Evolutionary conservation across 116 monocot genomes (phyloP).

Genomic region (Zostera marina): DNA sequence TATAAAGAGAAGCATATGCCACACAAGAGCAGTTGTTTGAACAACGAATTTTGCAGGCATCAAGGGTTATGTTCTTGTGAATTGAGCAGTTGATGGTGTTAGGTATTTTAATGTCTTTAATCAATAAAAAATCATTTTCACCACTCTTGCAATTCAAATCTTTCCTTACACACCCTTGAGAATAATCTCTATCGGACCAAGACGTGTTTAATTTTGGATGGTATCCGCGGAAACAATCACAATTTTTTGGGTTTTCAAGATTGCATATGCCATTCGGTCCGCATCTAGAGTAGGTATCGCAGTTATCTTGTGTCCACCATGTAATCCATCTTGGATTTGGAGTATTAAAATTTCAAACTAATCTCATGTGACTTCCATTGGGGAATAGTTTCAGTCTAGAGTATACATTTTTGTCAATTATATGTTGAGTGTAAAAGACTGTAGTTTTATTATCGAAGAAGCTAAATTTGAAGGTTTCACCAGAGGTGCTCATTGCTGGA

Average conservation of each 20-base stretch:
- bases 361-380: too few relatives aligned
- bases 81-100: not conserved
- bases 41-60: constrained; percentile 7
- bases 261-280: too few relatives aligned
- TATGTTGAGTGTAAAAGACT: not conserved
- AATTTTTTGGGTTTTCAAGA: too few relatives aligned
- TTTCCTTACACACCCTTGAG: too few relatives aligned
- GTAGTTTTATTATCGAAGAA: not conserved
- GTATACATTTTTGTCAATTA: not conserved
- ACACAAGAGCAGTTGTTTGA: constrained; percentile 9
- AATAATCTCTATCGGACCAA: too few relatives aligned
- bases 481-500: not conserved
- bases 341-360: too few relatives aligned
- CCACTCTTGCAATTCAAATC: constrained; percentile 12
- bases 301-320: too few relatives aligned
- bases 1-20: constrained; percentile 2
- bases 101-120: constrained; percentile 7
- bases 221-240: too few relatives aligned
- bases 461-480: not conserved
- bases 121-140: constrained; percentile 24
- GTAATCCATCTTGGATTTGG: too few relatives aligned
- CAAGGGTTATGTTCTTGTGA: not conserved
- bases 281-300: too few relatives aligned
- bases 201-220: too few relatives aligned
- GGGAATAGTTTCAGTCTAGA: too few relatives aligned